These are phyloP conservation scores for Allium cepa DNA, from an alignment of 106 monocot species.

Conservation along the genomic window DNA sequence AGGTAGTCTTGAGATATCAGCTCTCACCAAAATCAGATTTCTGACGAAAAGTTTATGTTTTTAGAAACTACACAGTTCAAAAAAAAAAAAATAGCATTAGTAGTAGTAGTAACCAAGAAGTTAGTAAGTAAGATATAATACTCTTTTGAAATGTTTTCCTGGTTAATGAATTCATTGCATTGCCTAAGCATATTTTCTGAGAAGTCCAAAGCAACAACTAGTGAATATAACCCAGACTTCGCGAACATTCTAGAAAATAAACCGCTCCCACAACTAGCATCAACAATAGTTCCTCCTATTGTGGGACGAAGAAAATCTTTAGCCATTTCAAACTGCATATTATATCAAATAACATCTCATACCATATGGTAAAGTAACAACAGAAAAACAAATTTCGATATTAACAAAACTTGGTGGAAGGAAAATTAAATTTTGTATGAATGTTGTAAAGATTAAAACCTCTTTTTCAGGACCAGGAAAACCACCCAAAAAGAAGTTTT, in stretches of 20 bases:
- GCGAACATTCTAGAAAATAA: conserved; percentile 86
- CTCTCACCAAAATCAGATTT: conserved; percentile 68
- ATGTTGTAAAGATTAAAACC: conserved; percentile 27
- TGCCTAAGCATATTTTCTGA: conserved; percentile 94
- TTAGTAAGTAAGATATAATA: conserved; percentile 8
- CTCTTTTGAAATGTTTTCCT: conserved; percentile 65
- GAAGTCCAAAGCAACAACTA: conserved; percentile 84
- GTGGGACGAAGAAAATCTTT: conserved; percentile 63
- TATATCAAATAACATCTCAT: too few relatives aligned
- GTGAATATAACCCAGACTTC: conserved; percentile 66
- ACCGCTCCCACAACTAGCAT: conserved; percentile 97
- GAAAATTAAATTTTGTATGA: conserved; percentile 5
- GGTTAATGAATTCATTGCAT: conserved; percentile 54
- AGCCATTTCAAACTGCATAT: conserved; percentile 93
- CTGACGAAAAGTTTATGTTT: conserved; percentile 20
- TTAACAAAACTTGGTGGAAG: too few relatives aligned
- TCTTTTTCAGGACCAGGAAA: conserved; percentile 87
- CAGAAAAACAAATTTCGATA: background rate
- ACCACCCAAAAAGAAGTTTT: conserved; percentile 70
- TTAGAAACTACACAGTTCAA: background rate
- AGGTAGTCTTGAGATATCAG: conserved; percentile 87
- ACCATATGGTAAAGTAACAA: background rate
- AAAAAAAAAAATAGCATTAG: background rate
- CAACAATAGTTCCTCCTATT: conserved; percentile 76
- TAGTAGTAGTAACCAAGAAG: background rate